phyloP scores from a whole-genome alignment of 306 rosid species.

The Boehmeria nivea region DNA sequence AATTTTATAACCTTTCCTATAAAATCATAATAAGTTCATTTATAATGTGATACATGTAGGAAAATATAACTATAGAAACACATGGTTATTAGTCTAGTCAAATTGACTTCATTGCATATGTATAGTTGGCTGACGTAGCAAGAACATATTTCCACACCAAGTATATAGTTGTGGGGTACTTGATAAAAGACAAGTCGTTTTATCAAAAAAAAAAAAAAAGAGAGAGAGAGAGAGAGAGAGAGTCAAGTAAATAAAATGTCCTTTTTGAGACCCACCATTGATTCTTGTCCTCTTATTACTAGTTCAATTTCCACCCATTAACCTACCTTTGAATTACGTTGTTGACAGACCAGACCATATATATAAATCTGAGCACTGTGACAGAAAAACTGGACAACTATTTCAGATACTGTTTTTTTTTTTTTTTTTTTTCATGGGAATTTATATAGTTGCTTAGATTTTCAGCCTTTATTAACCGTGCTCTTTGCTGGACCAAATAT shows the following conservation, averaged over 20 bases:
- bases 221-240: no score
- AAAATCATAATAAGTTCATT: no score
- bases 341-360: slow-evolving; percentile 9
- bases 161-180: slow-evolving; percentile 31
- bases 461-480: not conserved
- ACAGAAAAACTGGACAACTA: slow-evolving; percentile 7
- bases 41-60: no score
- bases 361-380: not conserved
- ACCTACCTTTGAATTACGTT: slow-evolving; percentile 3
- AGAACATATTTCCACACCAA: slow-evolving; percentile 27
- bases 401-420: slow-evolving; percentile 17
- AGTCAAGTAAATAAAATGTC: slow-evolving; percentile 26
- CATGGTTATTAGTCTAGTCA: not conserved
- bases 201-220: slow-evolving; percentile 26
- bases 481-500: not conserved
- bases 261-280: slow-evolving; percentile 56
- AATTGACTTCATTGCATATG: not conserved
- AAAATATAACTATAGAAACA: not conserved
- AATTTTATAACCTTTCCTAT: no score
- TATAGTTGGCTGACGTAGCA: slow-evolving; percentile 4
- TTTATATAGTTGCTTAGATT: not conserved
- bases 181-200: slow-evolving; percentile 24
- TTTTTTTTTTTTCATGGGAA: not conserved
- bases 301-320: slow-evolving; percentile 20
- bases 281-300: slow-evolving; percentile 61